A percentile compares a stretch with the other conserved stretches of the same genome.
These are phyloP conservation scores for Sugiyamaella pinicola DNA, from an alignment of 1,139 yeast genomes.

Conservation along the genomic window DNA sequence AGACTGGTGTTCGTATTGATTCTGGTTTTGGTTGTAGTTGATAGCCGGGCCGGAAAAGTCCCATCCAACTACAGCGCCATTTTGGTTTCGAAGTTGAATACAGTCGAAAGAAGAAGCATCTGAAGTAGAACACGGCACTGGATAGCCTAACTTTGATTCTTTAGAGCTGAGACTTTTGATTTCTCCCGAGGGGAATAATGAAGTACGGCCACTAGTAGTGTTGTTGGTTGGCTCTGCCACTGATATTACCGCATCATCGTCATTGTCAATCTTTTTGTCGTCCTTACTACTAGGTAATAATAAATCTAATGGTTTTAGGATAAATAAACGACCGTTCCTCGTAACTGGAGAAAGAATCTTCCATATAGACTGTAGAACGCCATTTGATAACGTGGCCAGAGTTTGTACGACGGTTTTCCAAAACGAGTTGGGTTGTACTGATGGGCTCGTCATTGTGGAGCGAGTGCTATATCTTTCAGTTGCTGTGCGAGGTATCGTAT, in stretches of 20 bases:
- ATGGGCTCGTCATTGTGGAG: not conserved
- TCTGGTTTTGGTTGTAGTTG: constrained; percentile 1
- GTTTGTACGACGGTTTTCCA: constrained; percentile 13
- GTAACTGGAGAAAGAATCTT: constrained; percentile 16
- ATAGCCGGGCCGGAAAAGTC: constrained; percentile 13
- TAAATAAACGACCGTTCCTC: constrained; percentile 6
- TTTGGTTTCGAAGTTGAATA: constrained; percentile 31
- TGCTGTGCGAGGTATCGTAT: too few relatives aligned
- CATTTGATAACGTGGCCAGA: constrained; percentile 11
- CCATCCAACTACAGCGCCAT: constrained; percentile 34
- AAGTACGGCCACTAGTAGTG: not conserved
- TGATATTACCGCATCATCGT: not conserved
- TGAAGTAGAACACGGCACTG: constrained; percentile 37
- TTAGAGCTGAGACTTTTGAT: constrained; percentile 20
- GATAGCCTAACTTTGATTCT: constrained; percentile 24
- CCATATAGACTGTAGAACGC: constrained; percentile 15
- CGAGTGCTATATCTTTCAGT: not conserved
- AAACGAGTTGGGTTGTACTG: constrained; percentile 11
- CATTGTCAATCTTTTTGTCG: not conserved
- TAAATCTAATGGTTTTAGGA: constrained; percentile 15
- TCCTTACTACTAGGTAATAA: not conserved
- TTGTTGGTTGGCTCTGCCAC: not conserved
- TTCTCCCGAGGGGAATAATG: constrained; percentile 21
- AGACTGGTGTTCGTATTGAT: not conserved
- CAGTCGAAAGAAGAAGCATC: constrained; percentile 29